Evolutionary conservation across 192 early-diverging fungal genomes (phyloP).

Genomic region (Geosiphon pyriformis): DNA sequence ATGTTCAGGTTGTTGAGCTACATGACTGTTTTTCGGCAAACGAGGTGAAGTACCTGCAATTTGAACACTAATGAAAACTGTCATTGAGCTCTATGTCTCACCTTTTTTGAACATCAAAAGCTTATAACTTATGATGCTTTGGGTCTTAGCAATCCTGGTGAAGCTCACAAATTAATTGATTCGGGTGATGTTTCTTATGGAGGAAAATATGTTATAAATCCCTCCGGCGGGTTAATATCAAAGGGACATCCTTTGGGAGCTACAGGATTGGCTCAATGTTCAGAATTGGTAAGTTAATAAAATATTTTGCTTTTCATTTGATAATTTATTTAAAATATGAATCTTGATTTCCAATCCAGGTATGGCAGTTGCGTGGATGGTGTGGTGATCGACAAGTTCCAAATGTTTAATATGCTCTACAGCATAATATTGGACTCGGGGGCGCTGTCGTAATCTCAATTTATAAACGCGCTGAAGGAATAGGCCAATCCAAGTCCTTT

Average conservation of each 20-base stretch:
- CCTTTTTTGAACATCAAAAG: too few relatives aligned
- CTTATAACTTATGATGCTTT: constrained; percentile 71
- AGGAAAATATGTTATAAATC: constrained; percentile 65
- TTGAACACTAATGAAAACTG: too few relatives aligned
- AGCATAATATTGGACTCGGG: constrained; percentile 72
- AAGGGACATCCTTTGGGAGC: constrained; percentile 76
- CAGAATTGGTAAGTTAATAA: constrained; percentile 35
- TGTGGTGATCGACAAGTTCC: constrained; percentile 62
- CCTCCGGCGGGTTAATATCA: constrained; percentile 67
- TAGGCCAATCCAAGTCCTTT: constrained; percentile 27
- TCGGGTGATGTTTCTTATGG: constrained; percentile 52
- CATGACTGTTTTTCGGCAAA: constrained; percentile 78
- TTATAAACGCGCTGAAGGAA: constrained; percentile 48
- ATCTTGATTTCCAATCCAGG: not conserved
- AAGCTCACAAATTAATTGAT: constrained; percentile 59
- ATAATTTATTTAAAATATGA: constrained; percentile 1
- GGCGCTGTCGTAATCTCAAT: constrained; percentile 65
- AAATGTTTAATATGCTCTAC: constrained; percentile 57
- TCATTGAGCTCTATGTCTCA: too few relatives aligned
- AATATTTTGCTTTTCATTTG: not conserved
- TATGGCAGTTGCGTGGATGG: constrained; percentile 62
- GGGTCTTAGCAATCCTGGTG: constrained; percentile 55
- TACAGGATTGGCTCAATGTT: constrained; percentile 72
- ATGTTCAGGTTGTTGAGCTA: constrained; percentile 66
- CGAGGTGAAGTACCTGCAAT: constrained; percentile 42